Conservation (phyloP, 2,329 filamentous ascomycete species). For the Cladosporium velox region DNA sequence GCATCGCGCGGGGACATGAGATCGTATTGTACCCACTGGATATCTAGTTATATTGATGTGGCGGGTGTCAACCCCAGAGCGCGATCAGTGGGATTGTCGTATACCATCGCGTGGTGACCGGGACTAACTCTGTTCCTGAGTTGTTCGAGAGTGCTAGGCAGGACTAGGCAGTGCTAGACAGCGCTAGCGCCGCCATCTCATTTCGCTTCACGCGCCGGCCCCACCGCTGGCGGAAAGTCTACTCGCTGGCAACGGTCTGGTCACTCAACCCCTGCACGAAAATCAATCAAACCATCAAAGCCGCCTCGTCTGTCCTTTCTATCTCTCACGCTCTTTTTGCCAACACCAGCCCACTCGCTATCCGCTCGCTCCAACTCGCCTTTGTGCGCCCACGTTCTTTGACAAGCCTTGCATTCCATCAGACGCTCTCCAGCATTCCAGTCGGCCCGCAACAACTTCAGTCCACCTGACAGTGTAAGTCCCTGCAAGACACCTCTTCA, state of each 20-base stretch:
- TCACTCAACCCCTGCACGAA: slow-evolving; percentile 12
- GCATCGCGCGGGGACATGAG: not conserved
- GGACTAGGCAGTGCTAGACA: not conserved
- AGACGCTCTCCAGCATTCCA: slow-evolving; percentile 7
- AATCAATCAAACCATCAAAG: slow-evolving; percentile 9
- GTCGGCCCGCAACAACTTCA: slow-evolving; percentile 6
- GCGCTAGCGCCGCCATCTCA: slow-evolving; percentile 9
- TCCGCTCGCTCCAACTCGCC: slow-evolving; percentile 9
- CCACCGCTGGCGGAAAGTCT: not conserved
- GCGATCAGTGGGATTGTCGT: not conserved
- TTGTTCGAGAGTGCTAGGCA: not conserved
- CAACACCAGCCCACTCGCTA: slow-evolving; percentile 3
- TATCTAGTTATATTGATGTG: not conserved
- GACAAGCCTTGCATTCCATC: slow-evolving; percentile 12
- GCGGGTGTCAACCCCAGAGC: not conserved
- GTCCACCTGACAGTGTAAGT: not conserved
- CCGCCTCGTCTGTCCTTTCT: not conserved
- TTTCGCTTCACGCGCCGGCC: slow-evolving; percentile 14
- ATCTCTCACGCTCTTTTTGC: slow-evolving; percentile 2
- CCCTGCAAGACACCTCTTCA: not conserved
- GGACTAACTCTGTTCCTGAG: slow-evolving; percentile 1
- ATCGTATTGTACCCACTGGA: not conserved
- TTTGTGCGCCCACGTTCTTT: slow-evolving; percentile 18
- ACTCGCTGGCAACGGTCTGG: slow-evolving; percentile 6
- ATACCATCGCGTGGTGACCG: not conserved